A percentile compares a stretch with the other conserved stretches of the same genome.
Conservation (phyloP, 768 basidiomycete species). For the Kwoniella sp. region DNA sequence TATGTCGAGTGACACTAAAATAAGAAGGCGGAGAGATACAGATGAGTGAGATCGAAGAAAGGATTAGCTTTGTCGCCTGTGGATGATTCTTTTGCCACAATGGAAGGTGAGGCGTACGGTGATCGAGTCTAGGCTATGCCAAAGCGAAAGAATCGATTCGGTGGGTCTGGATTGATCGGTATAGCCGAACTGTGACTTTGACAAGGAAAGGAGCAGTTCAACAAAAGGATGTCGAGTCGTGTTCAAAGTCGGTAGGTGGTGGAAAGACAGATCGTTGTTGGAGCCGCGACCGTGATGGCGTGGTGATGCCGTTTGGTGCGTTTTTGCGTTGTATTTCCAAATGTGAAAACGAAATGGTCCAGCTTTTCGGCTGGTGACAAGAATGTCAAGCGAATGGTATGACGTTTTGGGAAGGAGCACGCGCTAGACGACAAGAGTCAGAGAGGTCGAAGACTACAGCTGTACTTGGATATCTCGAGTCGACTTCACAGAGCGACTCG, state of each 20-base stretch:
- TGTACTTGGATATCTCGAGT: slow-evolving; percentile 2
- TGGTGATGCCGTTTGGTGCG: background rate
- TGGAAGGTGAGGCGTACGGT: background rate
- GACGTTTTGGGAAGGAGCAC: too few relatives aligned
- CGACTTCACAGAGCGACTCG: slow-evolving; percentile 9
- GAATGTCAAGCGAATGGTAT: too few relatives aligned
- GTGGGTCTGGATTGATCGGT: background rate
- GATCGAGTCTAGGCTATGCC: background rate
- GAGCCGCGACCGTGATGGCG: background rate
- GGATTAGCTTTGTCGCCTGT: background rate
- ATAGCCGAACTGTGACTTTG: slow-evolving; percentile 1
- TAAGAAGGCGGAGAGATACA: background rate
- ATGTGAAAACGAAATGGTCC: too few relatives aligned
- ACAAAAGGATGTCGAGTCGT: background rate
- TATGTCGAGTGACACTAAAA: background rate
- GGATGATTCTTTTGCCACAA: background rate
- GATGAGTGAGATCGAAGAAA: background rate
- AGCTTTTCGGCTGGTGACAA: too few relatives aligned
- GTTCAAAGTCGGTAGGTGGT: background rate
- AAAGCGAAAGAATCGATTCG: background rate
- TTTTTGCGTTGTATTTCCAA: background rate
- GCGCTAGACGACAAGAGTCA: background rate
- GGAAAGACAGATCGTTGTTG: too few relatives aligned
- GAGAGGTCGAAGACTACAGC: slow-evolving; percentile 4
- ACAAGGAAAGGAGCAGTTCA: background rate